These are phyloP conservation scores for Bipolaris gigantea DNA, from an alignment of 2,329 filamentous ascomycete genomes.

Conservation along the genomic window DNA sequence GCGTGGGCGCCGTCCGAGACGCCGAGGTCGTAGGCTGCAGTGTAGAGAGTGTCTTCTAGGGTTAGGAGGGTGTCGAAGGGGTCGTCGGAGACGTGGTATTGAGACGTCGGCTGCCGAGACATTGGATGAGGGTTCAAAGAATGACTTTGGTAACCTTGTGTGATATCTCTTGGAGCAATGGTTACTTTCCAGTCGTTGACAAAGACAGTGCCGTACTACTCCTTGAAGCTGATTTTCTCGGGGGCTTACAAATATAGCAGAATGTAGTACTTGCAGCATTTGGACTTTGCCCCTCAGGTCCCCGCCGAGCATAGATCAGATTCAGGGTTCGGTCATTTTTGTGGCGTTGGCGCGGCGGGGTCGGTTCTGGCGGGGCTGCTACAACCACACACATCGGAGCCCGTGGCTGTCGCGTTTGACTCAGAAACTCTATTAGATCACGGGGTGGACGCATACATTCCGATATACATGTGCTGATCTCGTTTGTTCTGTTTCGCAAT, in stretches of 20 bases:
- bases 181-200: background rate
- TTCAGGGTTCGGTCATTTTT: conserved; percentile 7
- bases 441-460: conserved; percentile 1
- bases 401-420: conserved; percentile 26
- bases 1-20: conserved; percentile 72
- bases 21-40: conserved; percentile 77
- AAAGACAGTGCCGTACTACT: no score
- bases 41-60: conserved; percentile 73
- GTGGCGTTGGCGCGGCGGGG: conserved; percentile 27
- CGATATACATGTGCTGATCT: background rate
- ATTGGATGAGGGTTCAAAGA: conserved; percentile 4
- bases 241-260: background rate
- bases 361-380: conserved; percentile 30
- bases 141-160: background rate
- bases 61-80: conserved; percentile 61
- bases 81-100: conserved; percentile 33
- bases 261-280: no score
- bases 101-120: conserved; percentile 42
- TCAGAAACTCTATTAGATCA: conserved; percentile 22
- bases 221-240: background rate
- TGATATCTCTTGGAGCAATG: background rate
- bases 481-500: background rate
- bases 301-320: background rate
- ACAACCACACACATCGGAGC: conserved; percentile 11
- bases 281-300: background rate